Evolutionary conservation across 1,284 basidiomycete genomes (phyloP).

Genomic region (Stygiomarasmius scandens): DNA sequence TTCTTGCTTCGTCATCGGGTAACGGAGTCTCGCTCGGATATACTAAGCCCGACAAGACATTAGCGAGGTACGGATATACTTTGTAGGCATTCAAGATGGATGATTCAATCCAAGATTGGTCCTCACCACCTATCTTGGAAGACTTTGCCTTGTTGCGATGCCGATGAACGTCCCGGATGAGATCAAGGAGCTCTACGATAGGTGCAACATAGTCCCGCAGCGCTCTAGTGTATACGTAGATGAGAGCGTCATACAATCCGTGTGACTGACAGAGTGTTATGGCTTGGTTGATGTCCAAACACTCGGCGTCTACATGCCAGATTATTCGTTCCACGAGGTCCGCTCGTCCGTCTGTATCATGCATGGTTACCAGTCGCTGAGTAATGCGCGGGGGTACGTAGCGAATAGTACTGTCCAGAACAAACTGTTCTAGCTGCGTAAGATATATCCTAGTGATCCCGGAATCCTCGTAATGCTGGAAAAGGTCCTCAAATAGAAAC

Average conservation of each 20-base stretch:
- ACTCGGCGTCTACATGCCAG: conserved; percentile 93
- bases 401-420: conserved; percentile 75
- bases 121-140: conserved; percentile 31
- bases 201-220: conserved; percentile 90
- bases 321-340: conserved; percentile 88
- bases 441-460: conserved; percentile 92
- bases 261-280: conserved; percentile 84
- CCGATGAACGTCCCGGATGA: conserved; percentile 73
- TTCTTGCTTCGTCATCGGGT: conserved; percentile 59
- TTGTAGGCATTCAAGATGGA: conserved; percentile 84
- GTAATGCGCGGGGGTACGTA: conserved; percentile 86
- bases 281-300: conserved; percentile 93
- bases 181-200: conserved; percentile 79
- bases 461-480: conserved; percentile 84
- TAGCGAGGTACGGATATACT: conserved; percentile 90
- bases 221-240: conserved; percentile 91
- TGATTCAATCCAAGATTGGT: conserved; percentile 54
- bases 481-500: conserved; percentile 92
- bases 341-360: conserved; percentile 73
- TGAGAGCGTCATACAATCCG: conserved; percentile 89
- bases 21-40: conserved; percentile 87
- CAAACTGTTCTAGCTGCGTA: conserved; percentile 80
- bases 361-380: conserved; percentile 81
- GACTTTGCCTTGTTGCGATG: conserved; percentile 42
- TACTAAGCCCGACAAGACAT: conserved; percentile 81